Evolutionary conservation across 257 asterid genomes (phyloP).

Genomic region (Penstemon newberryi): DNA sequence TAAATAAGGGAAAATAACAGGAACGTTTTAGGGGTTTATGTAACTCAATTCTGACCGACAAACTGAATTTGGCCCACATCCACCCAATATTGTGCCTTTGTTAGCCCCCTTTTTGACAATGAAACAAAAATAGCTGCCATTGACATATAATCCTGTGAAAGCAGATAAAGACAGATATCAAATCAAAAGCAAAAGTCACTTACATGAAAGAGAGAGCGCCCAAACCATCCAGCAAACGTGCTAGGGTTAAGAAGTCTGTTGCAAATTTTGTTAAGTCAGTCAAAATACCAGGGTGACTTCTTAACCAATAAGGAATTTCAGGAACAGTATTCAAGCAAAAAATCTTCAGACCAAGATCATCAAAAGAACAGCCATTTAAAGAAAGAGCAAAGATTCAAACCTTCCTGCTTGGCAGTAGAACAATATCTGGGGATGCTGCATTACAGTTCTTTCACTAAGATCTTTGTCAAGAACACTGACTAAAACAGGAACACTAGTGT

Average conservation of each 20-base stretch:
- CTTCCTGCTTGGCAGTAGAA: constrained; percentile 99
- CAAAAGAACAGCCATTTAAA: constrained; percentile 14
- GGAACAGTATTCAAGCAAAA: background rate
- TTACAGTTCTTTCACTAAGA: constrained; percentile 86
- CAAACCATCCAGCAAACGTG: constrained; percentile 99
- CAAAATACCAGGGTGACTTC: constrained; percentile 21
- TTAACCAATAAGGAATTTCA: constrained; percentile 10
- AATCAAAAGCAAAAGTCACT: constrained; percentile 40
- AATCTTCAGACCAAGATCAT: background rate
- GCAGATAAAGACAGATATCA: constrained; percentile 11
- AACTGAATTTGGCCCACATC: background rate
- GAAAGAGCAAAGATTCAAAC: constrained; percentile 39
- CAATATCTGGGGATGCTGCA: constrained; percentile 97
- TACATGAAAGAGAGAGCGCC: constrained; percentile 97
- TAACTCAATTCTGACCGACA: background rate
- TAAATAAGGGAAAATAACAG: background rate
- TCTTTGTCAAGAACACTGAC: constrained; percentile 93
- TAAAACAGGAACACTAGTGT: constrained; percentile 93
- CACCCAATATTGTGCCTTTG: background rate
- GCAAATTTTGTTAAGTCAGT: constrained; percentile 30
- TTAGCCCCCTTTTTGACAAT: constrained; percentile 2
- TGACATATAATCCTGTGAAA: constrained; percentile 22
- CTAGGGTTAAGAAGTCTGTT: constrained; percentile 99
- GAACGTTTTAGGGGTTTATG: background rate
- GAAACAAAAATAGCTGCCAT: constrained; percentile 6